These are phyloP conservation scores for Colletotrichum agaves DNA, from an alignment of 2,329 filamentous ascomycete species.

Conservation along the genomic window DNA sequence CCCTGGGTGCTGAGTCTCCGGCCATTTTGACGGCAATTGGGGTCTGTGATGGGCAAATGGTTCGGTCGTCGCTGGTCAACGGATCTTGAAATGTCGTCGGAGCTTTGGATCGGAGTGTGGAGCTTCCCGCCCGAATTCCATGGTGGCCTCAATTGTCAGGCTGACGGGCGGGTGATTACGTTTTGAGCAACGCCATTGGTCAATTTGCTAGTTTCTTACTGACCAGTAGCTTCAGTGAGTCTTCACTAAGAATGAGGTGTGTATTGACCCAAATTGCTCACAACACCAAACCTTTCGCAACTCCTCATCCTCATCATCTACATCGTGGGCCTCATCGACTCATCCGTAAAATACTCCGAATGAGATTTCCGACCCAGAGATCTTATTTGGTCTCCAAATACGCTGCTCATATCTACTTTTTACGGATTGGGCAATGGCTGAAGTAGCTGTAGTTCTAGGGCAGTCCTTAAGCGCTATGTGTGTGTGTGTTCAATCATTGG, in stretches of 20 bases:
- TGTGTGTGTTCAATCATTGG: too few relatives aligned
- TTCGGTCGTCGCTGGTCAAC: slow-evolving; percentile 31
- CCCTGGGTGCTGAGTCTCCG: slow-evolving; percentile 37
- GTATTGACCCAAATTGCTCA: neutral
- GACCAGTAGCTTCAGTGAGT: neutral
- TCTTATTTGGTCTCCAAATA: too few relatives aligned
- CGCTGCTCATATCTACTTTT: too few relatives aligned
- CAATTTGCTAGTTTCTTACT: neutral
- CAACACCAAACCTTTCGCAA: too few relatives aligned
- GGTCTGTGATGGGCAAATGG: slow-evolving; percentile 33
- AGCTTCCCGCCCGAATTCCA: slow-evolving; percentile 25
- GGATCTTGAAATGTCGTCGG: slow-evolving; percentile 35
- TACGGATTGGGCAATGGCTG: too few relatives aligned
- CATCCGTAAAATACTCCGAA: too few relatives aligned
- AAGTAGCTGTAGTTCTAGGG: too few relatives aligned
- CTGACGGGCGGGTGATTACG: neutral
- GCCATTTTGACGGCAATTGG: slow-evolving; percentile 36
- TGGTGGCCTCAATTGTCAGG: slow-evolving; percentile 27
- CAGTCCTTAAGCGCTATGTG: too few relatives aligned
- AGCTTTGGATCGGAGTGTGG: slow-evolving; percentile 37
- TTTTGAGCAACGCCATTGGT: slow-evolving; percentile 21
- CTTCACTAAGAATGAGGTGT: neutral
- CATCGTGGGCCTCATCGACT: too few relatives aligned
- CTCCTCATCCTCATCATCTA: neutral
- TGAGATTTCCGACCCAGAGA: too few relatives aligned